Evolutionary conservation across 2,329 filamentous ascomycete species (phyloP), one percentile per base, ranked within the genome.

Genomic region (Decorospora gaudefroyi): DNA sequence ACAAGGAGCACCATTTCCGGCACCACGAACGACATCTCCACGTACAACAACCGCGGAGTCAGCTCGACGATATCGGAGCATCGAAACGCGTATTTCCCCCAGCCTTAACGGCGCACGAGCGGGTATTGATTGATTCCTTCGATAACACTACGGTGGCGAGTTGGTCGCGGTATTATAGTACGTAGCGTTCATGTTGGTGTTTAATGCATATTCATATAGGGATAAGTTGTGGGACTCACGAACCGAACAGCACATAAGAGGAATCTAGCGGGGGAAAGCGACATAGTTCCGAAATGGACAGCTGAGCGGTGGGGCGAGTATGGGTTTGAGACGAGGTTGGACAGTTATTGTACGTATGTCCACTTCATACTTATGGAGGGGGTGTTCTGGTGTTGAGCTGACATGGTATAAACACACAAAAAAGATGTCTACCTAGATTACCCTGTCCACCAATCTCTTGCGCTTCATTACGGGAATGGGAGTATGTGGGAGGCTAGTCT

Each of bases 251-350:
- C 59, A 3, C 65, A 71, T 35, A 59, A 55, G 17, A 51, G 50
- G 13, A 61, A 66, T 33, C 40, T 66, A 12, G 63, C 62, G 35
- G 64, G 54, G 25, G 61, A 53, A 35, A 64, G 69, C 15, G 55
- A 64, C 31, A 59, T 65, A 6, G 58, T 72, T 46, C 67, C 72
- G 21, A 66, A 68, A 30, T 70, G 67, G 67, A 70, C 67, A 2
- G 62, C 62, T 4, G 63, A 66, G 15, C 47, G 55, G 13, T 70
- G 65, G 63, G 37, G 48, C 1, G 55, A 62, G 16, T 58, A 61
- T 44, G 65, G 65, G 1, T 65, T 69, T 18, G 47, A 56, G 1
- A 60, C 63, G 6, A 57, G 59, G 19, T 32, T 70, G 10, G 66
- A 67, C 27, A 62, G 65, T 23, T 70, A 70, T 39, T 55, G 59